A percentile compares a stretch with the other conserved stretches of the same genome.
These are phyloP conservation scores for Chlorella sp. DNA, from an alignment of 139 green algal species.

Conservation along the genomic window DNA sequence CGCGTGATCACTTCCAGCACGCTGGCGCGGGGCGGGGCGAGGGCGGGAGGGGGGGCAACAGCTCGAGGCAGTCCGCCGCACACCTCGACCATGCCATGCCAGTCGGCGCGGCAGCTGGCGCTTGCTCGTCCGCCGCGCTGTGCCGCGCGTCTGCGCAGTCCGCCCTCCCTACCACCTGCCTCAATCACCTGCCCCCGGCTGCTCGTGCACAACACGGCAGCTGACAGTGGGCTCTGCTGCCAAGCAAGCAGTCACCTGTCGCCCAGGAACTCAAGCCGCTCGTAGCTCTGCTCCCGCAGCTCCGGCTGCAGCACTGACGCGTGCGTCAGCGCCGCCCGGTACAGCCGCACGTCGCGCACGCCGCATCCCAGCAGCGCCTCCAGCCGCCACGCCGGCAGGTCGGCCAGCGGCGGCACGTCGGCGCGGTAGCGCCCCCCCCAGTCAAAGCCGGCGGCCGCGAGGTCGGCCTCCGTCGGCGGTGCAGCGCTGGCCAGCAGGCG, in stretches of 20 bases:
- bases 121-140: no score
- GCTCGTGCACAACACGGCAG: no score
- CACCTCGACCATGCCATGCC: no score
- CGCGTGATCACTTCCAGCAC: constrained; percentile 37
- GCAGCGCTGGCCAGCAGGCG: not conserved
- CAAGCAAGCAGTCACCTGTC: no score
- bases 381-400: constrained; percentile 42
- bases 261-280: constrained; percentile 55
- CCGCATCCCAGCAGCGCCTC: constrained; percentile 28
- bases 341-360: constrained; percentile 38
- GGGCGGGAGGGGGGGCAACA: no score
- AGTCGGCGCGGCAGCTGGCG: no score
- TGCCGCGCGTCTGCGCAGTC: no score
- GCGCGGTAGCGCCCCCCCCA: not conserved
- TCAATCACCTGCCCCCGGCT: no score
- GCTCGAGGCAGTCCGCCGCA: no score
- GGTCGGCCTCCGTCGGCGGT: not conserved
- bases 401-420: constrained; percentile 19
- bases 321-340: constrained; percentile 42
- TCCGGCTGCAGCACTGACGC: constrained; percentile 23
- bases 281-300: constrained; percentile 25
- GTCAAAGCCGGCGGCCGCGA: constrained; percentile 23
- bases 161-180: no score
- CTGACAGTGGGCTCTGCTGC: no score
- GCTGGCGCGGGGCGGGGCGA: no score